Evolutionary conservation across 495 filamentous ascomycete species (phyloP).

Genomic region (Hyaloscypha finlandica): DNA sequence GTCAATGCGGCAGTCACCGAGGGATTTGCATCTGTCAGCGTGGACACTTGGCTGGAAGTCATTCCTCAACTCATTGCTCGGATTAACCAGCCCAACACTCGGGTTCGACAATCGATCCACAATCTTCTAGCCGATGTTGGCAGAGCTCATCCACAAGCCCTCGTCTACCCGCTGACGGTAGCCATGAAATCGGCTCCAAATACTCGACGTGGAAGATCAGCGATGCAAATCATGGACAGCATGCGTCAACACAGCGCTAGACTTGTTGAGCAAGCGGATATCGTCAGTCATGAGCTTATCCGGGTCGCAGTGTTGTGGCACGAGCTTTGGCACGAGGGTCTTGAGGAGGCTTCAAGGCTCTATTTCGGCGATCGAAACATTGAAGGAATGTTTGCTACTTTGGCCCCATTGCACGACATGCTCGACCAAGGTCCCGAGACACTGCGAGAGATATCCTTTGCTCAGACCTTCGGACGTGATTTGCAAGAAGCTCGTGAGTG

Average conservation of each 20-base stretch:
- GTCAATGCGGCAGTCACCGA: constrained; percentile 86
- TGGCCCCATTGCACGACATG: constrained; percentile 88
- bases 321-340: constrained; percentile 97
- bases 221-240: constrained; percentile 91
- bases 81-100: constrained; percentile 90
- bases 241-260: constrained; percentile 95
- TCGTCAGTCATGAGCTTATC: constrained; percentile 93
- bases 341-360: constrained; percentile 92
- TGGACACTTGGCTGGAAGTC: constrained; percentile 98
- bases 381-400: constrained; percentile 91
- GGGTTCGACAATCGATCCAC: constrained; percentile 86
- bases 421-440: constrained; percentile 90
- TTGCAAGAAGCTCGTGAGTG: constrained; percentile 92
- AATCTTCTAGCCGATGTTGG: constrained; percentile 89
- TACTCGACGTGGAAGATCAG: constrained; percentile 77
- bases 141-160: constrained; percentile 89
- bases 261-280: constrained; percentile 91
- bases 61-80: constrained; percentile 96
- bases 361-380: constrained; percentile 95
- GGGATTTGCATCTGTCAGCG: constrained; percentile 84
- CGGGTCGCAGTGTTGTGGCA: constrained; percentile 97
- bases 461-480: constrained; percentile 96
- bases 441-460: constrained; percentile 91
- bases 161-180: constrained; percentile 99
- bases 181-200: constrained; percentile 88